Evolutionary conservation across 176 grass and related monocot genomes (phyloP), one percentile per base, ranked within the genome.

Genomic region (Alloteropsis semialata): DNA sequence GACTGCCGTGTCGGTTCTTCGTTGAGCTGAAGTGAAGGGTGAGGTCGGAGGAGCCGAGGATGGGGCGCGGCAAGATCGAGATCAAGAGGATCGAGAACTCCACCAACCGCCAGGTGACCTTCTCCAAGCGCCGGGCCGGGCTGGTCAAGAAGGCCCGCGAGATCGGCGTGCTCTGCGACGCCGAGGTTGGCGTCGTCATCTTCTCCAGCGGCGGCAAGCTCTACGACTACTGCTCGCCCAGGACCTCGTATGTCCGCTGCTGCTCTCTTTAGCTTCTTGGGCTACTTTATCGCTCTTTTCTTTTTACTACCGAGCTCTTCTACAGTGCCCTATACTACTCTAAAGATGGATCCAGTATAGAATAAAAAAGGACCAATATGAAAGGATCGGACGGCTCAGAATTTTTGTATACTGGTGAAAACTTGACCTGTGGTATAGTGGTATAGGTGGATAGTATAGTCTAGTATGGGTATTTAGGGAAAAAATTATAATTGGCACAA

Each of bases 61-160:
- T 98, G 96, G 96, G 96, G 44, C 91, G 92, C 12, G 96, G 92
- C 21, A 98, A 98, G 90, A 98, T 98, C 56, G 92, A 98, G 96
- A 95, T 98, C 62, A 95, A 91, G 92, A 89, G 92, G 82, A 98
- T 98, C 85, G 96, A 98, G 92, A 98, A 95, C 90, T 84, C 92
- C 21, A 92, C 88, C 51, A 98, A 95, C 76, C 84, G 96, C 14
- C 90, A 95, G 66, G 92, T 98, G 28, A 98, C 96, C 69, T 95
- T 98, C 90, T 86, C 90, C 65, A 98, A 95, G 90, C 85, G 96
- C 53, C 87, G 91, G 8, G 90, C 88, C 50, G 96, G 96, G 75
- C 78, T 98, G 32, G 72, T 95, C 79, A 98, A 98, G 91, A 98
- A 98, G 87, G 96, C 96, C 5, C 50, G 89, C 19, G 96, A 98